These are phyloP conservation scores for Claviceps sp. DNA, from an alignment of 2,329 filamentous ascomycete genomes.

Conservation along the genomic window DNA sequence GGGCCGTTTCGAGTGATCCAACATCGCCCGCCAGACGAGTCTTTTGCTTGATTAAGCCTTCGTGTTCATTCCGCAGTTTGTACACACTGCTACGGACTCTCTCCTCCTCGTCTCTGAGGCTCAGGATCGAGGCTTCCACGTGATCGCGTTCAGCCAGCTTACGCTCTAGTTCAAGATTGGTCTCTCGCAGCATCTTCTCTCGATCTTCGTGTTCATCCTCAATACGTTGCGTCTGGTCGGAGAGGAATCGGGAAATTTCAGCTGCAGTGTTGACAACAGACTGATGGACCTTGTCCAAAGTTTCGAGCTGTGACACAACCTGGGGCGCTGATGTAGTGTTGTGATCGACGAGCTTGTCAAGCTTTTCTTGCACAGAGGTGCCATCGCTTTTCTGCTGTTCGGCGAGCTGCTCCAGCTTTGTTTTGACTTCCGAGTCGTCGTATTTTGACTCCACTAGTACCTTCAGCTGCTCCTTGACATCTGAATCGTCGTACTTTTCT, in stretches of 20 bases:
- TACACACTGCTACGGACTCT: constrained; percentile 42
- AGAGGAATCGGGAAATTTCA: constrained; percentile 73
- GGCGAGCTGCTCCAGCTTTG: constrained; percentile 37
- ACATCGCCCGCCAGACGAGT: constrained; percentile 72
- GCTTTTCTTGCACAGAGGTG: constrained; percentile 22
- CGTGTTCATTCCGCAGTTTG: constrained; percentile 53
- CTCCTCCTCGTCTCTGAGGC: constrained; percentile 38
- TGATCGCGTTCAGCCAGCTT: constrained; percentile 52
- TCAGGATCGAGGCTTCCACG: constrained; percentile 41
- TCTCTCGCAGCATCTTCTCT: constrained; percentile 68
- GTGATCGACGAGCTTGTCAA: constrained; percentile 43
- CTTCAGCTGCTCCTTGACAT: constrained; percentile 17
- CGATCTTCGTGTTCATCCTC: constrained; percentile 66
- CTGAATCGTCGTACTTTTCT: constrained; percentile 35
- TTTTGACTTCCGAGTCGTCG: constrained; percentile 31
- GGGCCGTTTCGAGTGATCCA: constrained; percentile 78
- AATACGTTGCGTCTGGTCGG: constrained; percentile 60
- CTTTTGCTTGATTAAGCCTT: constrained; percentile 66
- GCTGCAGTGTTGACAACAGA: constrained; percentile 75
- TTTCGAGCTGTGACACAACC: constrained; percentile 61
- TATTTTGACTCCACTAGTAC: constrained; percentile 36
- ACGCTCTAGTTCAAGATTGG: constrained; percentile 67
- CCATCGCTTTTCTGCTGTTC: constrained; percentile 17
- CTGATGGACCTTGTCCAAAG: constrained; percentile 77
- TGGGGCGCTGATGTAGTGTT: constrained; percentile 48